phyloP scores from a whole-genome alignment of 345 rosid species.

The Arabis alpina region DNA sequence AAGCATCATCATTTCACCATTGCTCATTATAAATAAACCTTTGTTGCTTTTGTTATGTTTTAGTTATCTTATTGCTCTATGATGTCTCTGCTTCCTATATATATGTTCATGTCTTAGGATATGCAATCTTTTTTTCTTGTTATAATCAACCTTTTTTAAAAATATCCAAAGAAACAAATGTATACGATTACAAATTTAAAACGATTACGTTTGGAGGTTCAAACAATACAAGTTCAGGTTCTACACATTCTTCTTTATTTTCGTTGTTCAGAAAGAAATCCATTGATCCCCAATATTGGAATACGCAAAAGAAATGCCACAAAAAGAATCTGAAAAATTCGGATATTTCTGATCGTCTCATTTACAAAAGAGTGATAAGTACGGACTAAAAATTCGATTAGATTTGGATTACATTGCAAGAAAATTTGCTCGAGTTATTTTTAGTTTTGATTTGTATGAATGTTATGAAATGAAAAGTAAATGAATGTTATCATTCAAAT shows the following conservation, averaged over 20 bases:
- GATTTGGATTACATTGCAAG: too few species aligned
- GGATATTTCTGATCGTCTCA: too few species aligned
- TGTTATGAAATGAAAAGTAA: background rate
- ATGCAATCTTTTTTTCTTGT: background rate
- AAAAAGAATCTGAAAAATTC: background rate
- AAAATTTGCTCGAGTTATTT: too few species aligned
- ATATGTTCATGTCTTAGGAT: background rate
- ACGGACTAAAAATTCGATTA: too few species aligned
- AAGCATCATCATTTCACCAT: background rate
- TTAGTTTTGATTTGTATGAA: too few species aligned
- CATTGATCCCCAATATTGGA: too few species aligned
- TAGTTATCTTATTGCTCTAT: background rate
- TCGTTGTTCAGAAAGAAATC: too few species aligned
- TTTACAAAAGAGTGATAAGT: too few species aligned
- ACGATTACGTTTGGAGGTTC: background rate
- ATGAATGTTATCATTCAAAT: background rate
- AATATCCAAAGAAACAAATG: background rate
- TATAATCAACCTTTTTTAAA: background rate
- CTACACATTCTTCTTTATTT: too few species aligned
- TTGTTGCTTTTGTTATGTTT: background rate
- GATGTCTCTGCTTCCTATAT: background rate
- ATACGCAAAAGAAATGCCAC: background rate
- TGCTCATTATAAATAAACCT: background rate
- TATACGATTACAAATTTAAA: background rate
- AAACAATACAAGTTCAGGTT: background rate